Evolutionary conservation across 225 moss, liverwort and hornwort species (phyloP), one percentile per base, ranked within the genome.

Genomic region (Bryum argenteum): DNA sequence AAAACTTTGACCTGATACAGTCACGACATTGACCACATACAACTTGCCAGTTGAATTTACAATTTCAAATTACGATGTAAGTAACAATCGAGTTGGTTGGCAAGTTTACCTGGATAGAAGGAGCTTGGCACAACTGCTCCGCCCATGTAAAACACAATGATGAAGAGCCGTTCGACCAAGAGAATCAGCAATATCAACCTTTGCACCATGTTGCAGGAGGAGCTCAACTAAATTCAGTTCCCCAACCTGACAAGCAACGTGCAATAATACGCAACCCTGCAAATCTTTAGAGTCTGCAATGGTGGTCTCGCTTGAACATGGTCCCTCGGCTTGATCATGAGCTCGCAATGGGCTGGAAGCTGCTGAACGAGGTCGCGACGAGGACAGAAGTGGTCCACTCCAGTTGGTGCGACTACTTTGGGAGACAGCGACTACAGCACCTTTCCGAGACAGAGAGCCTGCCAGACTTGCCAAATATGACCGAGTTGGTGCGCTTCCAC

Each of bases 131-230:
- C 89, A 90, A 12, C 66, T 73, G 56, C 75, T 84, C 70, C 81
- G 90, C 54, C 85, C 87, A 64, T 76, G 63, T 3, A 81, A 63
- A 24, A 89, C 63, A 75, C 87, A 90, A 70, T 89, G 85, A 68
- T 93, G 93, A 75, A 90, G 82, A 63, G 90, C 83, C 52, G 81
- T 85, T 82, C 93, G 87, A 21, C 90, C 89, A 48, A 73, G 82
- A 28, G 80, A 75, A 45, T 93, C 93, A 39, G 71, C 76, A 51
- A 65, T 71, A 75, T 87, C 84, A 50, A 93, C 81, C 75, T 82
- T 78, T 11, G 90, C 89, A 39, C 93, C 89, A 65, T 90, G 83
- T 76, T 93, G 93, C 47, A 93, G 89, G 18, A 93, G 87, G 50
- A 93, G 80, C 65, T 93, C 93, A 26, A 93, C 66, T 83, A 93